Percentiles rank a stretch among this genome's conserved stretches.
Evolutionary conservation across 2,329 filamentous ascomycete species (phyloP).

Genomic region (Sclerotinia glacialis): DNA sequence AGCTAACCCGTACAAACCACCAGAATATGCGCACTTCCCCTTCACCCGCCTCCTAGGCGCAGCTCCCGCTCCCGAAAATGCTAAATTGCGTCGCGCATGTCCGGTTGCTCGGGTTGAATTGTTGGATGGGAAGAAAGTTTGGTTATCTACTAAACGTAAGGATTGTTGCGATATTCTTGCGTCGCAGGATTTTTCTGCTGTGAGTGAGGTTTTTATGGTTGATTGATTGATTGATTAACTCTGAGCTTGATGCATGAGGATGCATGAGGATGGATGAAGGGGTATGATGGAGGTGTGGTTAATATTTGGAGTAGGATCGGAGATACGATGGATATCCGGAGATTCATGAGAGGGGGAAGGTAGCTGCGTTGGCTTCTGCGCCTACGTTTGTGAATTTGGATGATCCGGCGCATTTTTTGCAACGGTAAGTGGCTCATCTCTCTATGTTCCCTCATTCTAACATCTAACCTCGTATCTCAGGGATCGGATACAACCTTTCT

Average conservation of each 20-base stretch:
- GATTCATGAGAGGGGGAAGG: slow-evolving; percentile 47
- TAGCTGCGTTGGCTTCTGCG: slow-evolving; percentile 46
- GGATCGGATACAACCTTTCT: slow-evolving; percentile 44
- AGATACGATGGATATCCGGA: slow-evolving; percentile 48
- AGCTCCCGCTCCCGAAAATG: slow-evolving; percentile 29
- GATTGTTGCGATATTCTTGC: slow-evolving; percentile 48
- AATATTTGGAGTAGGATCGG: slow-evolving; percentile 38
- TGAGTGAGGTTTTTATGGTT: neutral
- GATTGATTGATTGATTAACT: too few species aligned
- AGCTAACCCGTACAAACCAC: too few species aligned
- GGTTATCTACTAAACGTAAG: slow-evolving; percentile 49
- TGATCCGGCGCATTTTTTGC: slow-evolving; percentile 47
- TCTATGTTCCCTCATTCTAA: neutral
- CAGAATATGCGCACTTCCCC: too few species aligned
- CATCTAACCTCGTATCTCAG: neutral
- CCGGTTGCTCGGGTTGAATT: slow-evolving; percentile 48
- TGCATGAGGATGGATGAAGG: too few species aligned
- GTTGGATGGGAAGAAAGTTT: slow-evolving; percentile 48
- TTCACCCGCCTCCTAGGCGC: too few species aligned
- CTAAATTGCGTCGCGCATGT: slow-evolving; percentile 43
- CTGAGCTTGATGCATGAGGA: too few species aligned
- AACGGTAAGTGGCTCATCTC: slow-evolving; percentile 39
- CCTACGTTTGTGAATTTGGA: slow-evolving; percentile 54
- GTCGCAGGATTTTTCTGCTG: slow-evolving; percentile 47
- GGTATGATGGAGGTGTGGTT: neutral